Conservation (phyloP, 1,284 basidiomycete species). For the Ustilago vetiveriae region DNA sequence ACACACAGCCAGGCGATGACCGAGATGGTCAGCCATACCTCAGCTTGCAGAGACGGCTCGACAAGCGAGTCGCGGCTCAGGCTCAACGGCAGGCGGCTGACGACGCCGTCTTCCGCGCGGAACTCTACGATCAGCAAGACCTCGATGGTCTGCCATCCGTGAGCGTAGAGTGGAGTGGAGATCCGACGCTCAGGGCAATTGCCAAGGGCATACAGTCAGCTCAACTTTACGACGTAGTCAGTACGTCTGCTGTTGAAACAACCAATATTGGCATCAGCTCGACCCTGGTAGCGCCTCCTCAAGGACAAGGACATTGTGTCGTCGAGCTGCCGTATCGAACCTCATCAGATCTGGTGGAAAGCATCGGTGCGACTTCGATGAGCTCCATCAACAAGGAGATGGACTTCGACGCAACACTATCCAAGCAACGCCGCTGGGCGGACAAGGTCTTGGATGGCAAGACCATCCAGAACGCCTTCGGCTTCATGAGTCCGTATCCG, state of each 20-base stretch:
- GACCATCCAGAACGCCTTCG: no score
- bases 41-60: slow-evolving; percentile 8
- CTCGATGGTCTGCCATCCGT: not conserved
- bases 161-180: slow-evolving; percentile 2
- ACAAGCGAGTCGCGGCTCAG: not conserved
- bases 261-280: not conserved
- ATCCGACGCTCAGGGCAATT: slow-evolving; percentile 5
- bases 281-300: not conserved
- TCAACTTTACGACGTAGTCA: slow-evolving; percentile 1
- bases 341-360: not conserved
- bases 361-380: slow-evolving; percentile 12
- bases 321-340: not conserved
- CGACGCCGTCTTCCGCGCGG: slow-evolving; percentile 10
- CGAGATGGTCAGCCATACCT: slow-evolving; percentile 21
- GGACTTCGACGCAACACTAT: slow-evolving; percentile 9
- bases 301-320: not conserved
- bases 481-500: no score
- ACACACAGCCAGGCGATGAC: slow-evolving; percentile 5
- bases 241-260: not conserved
- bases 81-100: slow-evolving; percentile 3
- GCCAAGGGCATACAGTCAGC: slow-evolving; percentile 6
- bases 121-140: slow-evolving; percentile 3
- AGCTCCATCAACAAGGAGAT: slow-evolving; percentile 23
- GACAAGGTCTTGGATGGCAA: slow-evolving; percentile 4
- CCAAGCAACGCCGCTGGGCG: slow-evolving; percentile 18